Percentiles rank a stretch among this genome's conserved stretches.
These are phyloP conservation scores for Talaromyces sp. DNA, from an alignment of 2,329 filamentous ascomycete genomes.

Conservation along the genomic window DNA sequence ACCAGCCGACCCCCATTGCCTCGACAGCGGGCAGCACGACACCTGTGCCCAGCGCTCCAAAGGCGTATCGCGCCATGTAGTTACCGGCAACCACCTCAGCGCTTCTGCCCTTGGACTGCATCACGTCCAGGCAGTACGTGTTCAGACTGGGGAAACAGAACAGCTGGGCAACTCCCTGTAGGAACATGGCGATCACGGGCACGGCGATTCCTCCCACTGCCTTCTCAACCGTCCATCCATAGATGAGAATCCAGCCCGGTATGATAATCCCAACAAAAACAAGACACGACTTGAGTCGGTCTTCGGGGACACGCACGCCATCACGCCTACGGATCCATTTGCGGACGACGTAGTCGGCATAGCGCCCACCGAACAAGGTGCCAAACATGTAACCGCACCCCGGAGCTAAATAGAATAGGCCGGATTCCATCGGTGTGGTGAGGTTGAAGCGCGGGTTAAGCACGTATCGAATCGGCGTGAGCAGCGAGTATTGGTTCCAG, in stretches of 20 bases:
- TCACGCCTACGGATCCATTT: slow-evolving; percentile 54
- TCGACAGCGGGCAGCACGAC: slow-evolving; percentile 69
- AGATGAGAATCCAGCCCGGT: slow-evolving; percentile 60
- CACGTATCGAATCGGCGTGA: slow-evolving; percentile 66
- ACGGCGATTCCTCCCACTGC: slow-evolving; percentile 48
- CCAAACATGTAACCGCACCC: slow-evolving; percentile 64
- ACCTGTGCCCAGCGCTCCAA: slow-evolving; percentile 65
- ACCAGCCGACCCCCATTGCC: slow-evolving; percentile 73
- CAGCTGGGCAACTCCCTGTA: slow-evolving; percentile 67
- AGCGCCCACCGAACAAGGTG: slow-evolving; percentile 66
- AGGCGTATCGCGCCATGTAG: slow-evolving; percentile 70
- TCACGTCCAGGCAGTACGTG: slow-evolving; percentile 77
- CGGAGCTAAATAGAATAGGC: slow-evolving; percentile 69
- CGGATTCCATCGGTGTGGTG: slow-evolving; percentile 59
- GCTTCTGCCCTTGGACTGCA: slow-evolving; percentile 55
- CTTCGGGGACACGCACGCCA: slow-evolving; percentile 60
- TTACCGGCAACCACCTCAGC: slow-evolving; percentile 75
- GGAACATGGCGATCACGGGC: slow-evolving; percentile 67
- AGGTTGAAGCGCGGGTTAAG: slow-evolving; percentile 69
- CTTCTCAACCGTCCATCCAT: slow-evolving; percentile 59
- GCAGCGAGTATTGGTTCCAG: slow-evolving; percentile 68
- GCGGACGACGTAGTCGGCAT: slow-evolving; percentile 62
- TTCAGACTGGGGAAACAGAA: slow-evolving; percentile 72
- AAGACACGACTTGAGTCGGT: slow-evolving; percentile 57
- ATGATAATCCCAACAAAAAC: slow-evolving; percentile 53